Conservation (phyloP, 352 stramenopile genomes). For the Phytopythium delawarense region DNA sequence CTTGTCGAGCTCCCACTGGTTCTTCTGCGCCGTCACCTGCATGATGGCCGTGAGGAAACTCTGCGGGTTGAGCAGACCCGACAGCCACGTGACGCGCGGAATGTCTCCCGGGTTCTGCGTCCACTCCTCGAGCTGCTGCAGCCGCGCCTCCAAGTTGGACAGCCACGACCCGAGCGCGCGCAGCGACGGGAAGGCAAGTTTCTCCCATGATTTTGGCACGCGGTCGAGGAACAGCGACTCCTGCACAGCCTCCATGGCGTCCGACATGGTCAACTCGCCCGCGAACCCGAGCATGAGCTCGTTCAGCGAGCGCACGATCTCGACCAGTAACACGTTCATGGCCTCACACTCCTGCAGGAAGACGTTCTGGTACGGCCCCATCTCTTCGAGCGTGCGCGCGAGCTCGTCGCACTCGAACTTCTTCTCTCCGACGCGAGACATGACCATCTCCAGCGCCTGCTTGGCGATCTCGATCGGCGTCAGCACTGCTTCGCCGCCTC, state of each 20-base stretch:
- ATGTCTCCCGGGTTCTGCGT: conserved; percentile 95
- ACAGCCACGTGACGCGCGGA: conserved; percentile 95
- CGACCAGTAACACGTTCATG: conserved; percentile 94
- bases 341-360: conserved; percentile 98
- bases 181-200: conserved; percentile 92
- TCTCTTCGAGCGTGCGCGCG: conserved; percentile 90
- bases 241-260: conserved; percentile 95
- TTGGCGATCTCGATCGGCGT: conserved; percentile 93
- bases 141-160: conserved; percentile 88
- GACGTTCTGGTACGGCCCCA: conserved; percentile 95
- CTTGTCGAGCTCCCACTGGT: conserved; percentile 96
- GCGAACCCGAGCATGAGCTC: conserved; percentile 96
- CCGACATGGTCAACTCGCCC: conserved; percentile 97
- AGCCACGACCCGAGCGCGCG: conserved; percentile 92
- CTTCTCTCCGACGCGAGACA: conserved; percentile 95
- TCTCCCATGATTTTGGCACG: conserved; percentile 93
- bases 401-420: conserved; percentile 98
- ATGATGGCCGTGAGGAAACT: conserved; percentile 97
- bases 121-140: conserved; percentile 96
- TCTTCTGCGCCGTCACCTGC: conserved; percentile 97
- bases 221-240: conserved; percentile 92
- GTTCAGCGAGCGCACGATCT: conserved; percentile 95
- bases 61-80: conserved; percentile 94
- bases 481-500: conserved; percentile 47
- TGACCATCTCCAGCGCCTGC: conserved; percentile 88